A percentile compares a stretch with the other conserved stretches of the same genome.
Evolutionary conservation across 192 early-diverging fungal genomes (phyloP).

Genomic region (Linnemannia zychae): DNA sequence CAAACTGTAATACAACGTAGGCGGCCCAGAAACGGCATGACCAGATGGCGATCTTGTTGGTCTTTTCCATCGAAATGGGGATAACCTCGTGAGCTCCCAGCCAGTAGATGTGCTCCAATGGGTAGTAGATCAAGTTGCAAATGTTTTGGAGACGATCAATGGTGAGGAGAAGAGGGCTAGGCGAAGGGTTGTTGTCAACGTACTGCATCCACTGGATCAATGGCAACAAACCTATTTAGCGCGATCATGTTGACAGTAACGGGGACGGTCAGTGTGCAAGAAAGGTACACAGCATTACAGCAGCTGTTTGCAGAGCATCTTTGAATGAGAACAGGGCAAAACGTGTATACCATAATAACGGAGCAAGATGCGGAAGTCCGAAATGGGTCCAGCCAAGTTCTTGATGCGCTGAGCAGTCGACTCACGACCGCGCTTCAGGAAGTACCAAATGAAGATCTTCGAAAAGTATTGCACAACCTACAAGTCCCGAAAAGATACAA

Average conservation of each 20-base stretch:
- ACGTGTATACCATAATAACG: conserved; percentile 74
- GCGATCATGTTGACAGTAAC: background rate
- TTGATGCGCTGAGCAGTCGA: conserved; percentile 78
- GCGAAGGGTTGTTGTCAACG: conserved; percentile 80
- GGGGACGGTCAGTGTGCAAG: background rate
- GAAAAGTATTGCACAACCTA: conserved; percentile 93
- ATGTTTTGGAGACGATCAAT: conserved; percentile 92
- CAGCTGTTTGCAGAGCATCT: no score
- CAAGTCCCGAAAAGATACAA: background rate
- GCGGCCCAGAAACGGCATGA: conserved; percentile 96
- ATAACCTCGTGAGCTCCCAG: conserved; percentile 89
- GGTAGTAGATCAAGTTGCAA: conserved; percentile 90
- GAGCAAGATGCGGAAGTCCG: conserved; percentile 93
- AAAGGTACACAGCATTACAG: background rate
- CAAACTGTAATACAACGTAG: conserved; percentile 93
- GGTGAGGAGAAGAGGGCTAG: conserved; percentile 70
- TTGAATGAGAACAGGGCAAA: no score
- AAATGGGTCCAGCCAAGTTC: conserved; percentile 87
- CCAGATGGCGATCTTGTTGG: conserved; percentile 90
- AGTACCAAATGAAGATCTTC: conserved; percentile 89
- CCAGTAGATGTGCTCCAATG: conserved; percentile 97
- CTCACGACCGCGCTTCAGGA: conserved; percentile 68
- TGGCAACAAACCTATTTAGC: conserved; percentile 72
- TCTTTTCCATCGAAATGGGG: conserved; percentile 76
- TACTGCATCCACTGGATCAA: conserved; percentile 90